Evolutionary conservation across 2,329 filamentous ascomycete genomes (phyloP).

Genomic region (Tolypocladium ovalisporum): DNA sequence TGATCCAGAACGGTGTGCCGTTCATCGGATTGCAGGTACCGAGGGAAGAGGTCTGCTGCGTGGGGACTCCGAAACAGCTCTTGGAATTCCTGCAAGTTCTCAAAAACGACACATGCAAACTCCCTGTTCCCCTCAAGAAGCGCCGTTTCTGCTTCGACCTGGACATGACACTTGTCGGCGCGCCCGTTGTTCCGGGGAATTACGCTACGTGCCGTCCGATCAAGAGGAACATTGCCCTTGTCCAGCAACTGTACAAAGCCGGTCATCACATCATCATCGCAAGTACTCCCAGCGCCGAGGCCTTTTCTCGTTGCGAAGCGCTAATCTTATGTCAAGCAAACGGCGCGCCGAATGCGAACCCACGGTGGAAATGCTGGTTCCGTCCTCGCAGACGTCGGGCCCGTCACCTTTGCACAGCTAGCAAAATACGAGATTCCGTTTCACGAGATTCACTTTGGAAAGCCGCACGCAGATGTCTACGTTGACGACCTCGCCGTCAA

Average conservation of each 20-base stretch:
- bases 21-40: slow-evolving; percentile 12
- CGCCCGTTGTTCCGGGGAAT: slow-evolving; percentile 13
- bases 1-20: slow-evolving; percentile 13
- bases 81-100: slow-evolving; percentile 12
- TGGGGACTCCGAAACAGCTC: slow-evolving; percentile 17
- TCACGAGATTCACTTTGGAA: neutral
- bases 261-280: slow-evolving; percentile 19
- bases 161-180: slow-evolving; percentile 18
- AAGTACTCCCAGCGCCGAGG: slow-evolving; percentile 3
- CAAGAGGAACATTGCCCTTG: slow-evolving; percentile 14
- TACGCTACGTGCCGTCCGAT: slow-evolving; percentile 19
- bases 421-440: neutral
- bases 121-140: slow-evolving; percentile 11
- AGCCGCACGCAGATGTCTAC: neutral
- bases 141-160: slow-evolving; percentile 20
- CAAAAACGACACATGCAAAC: neutral
- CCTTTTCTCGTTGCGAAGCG: neutral
- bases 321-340: neutral
- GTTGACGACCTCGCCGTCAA: slow-evolving; percentile 8
- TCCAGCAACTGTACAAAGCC: slow-evolving; percentile 16
- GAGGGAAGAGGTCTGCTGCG: slow-evolving; percentile 13
- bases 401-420: neutral
- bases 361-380: neutral
- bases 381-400: neutral
- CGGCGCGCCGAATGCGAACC: neutral